Evolutionary conservation across 2,329 filamentous ascomycete species (phyloP).

Genomic region (Cercospora sp.): DNA sequence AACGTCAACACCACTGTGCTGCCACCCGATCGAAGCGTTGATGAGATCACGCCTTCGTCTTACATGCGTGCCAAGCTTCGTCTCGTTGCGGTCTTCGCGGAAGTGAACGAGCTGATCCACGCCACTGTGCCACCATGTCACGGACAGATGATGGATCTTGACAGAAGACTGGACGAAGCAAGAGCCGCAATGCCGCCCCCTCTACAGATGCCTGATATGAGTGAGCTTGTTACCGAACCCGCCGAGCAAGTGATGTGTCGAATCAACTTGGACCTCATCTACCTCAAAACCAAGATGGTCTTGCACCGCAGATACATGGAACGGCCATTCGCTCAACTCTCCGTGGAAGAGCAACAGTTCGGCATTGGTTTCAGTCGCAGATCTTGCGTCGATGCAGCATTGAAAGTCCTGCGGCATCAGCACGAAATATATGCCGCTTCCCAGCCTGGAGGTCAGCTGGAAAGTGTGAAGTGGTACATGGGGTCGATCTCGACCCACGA

Average conservation of each 20-base stretch:
- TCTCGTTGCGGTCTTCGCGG: conserved; percentile 42
- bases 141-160: conserved; percentile 43
- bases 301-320: conserved; percentile 58
- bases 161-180: conserved; percentile 41
- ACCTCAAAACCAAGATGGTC: conserved; percentile 54
- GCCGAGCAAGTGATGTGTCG: conserved; percentile 55
- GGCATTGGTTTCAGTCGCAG: conserved; percentile 39
- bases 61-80: conserved; percentile 42
- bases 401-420: conserved; percentile 53
- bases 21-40: conserved; percentile 39
- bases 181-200: conserved; percentile 40
- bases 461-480: conserved; percentile 50
- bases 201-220: conserved; percentile 42
- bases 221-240: conserved; percentile 51
- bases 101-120: conserved; percentile 44
- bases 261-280: conserved; percentile 55
- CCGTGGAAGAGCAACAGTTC: conserved; percentile 37
- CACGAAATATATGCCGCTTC: conserved; percentile 53
- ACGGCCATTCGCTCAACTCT: conserved; percentile 33
- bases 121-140: conserved; percentile 41
- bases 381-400: conserved; percentile 52
- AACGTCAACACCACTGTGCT: conserved; percentile 39
- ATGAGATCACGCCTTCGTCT: conserved; percentile 40
- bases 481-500: conserved; percentile 49
- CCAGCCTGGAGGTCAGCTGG: conserved; percentile 46